Evolutionary conservation across 164 flowering plant species (phyloP), one percentile per base, ranked within the genome.

Genomic region (Liquidambar formosana): DNA sequence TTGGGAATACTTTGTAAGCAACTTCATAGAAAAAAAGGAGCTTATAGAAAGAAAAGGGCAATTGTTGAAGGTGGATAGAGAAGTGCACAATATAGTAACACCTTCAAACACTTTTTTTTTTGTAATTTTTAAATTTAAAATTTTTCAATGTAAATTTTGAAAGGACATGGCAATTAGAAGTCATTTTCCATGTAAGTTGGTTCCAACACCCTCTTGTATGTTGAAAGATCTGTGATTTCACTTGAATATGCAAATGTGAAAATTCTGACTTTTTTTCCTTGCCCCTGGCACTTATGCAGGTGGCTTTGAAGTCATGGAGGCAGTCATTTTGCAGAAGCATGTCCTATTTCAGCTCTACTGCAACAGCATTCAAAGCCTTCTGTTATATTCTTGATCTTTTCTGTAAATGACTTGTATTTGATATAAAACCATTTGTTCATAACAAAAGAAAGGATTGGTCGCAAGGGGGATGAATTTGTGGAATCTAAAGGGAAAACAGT

Each of bases 1-100:
- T 6, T 33, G 41, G 41, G 41, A 2, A 33, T 33, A 6, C 41
- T 33, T n/a, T 33, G 41, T 6, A 33, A 33, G 41, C 41, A 33
- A 33, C 61, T 41, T 54, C 61, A 1, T 26, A 51, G 5, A 21
- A 21, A 21, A 64, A 47, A 60, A n/a, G n/a, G n/a, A n/a, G n/a
- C n/a, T n/a, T n/a, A n/a, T n/a, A n/a, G n/a, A 56, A 45, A 5
- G 69, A 71, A 58, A 19, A 66, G 6, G 16, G 5, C 18, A 16
- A 49, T 1, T n/a, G n/a, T n/a, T n/a, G n/a, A n/a, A n/a, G n/a
- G n/a, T n/a, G n/a, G n/a, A n/a, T n/a, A n/a, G n/a, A n/a, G n/a
- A n/a, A n/a, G n/a, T n/a, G n/a, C n/a, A n/a, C n/a, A n/a, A n/a
- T n/a, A n/a, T n/a, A n/a, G n/a, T n/a, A n/a, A n/a, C n/a, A n/a